Conservation (phyloP, 2,329 filamentous ascomycete genomes). For the Colletotrichum magnum region DNA sequence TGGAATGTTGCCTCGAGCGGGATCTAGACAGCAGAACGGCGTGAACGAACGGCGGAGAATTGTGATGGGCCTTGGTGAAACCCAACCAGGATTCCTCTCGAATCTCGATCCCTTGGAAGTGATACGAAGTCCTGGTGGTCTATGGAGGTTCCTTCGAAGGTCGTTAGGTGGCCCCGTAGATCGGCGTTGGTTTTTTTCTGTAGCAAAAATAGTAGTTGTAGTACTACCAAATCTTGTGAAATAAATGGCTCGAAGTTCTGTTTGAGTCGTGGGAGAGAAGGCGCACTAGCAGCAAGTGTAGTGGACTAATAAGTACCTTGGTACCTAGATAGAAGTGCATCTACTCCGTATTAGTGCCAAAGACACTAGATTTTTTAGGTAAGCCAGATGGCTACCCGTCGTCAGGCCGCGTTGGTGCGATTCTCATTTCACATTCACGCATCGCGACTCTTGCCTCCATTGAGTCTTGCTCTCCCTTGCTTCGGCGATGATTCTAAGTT, state of each 20-base stretch:
- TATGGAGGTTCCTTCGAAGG: too few species aligned
- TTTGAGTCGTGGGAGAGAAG: too few species aligned
- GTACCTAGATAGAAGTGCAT: too few species aligned
- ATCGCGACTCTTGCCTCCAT: conserved; percentile 11
- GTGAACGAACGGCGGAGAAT: neutral
- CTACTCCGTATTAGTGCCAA: neutral
- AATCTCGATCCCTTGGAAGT: conserved; percentile 17
- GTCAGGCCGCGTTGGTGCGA: conserved; percentile 31
- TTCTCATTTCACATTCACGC: conserved; percentile 24
- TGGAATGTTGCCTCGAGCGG: conserved; percentile 6
- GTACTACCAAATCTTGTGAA: too few species aligned
- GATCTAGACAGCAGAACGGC: neutral
- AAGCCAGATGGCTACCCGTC: neutral
- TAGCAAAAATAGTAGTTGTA: too few species aligned
- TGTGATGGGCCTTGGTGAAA: conserved; percentile 7
- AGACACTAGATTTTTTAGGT: neutral
- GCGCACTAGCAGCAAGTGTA: too few species aligned
- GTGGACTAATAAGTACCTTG: too few species aligned
- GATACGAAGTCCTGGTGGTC: neutral
- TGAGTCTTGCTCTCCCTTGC: too few species aligned
- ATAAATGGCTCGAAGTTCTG: too few species aligned
- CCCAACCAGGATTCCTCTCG: neutral
- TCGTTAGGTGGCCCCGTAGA: too few species aligned
- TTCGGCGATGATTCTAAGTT: too few species aligned
- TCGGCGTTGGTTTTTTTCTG: too few species aligned